These are phyloP conservation scores for Saururus chinensis DNA, from an alignment of 164 flowering plant species.

Conservation along the genomic window DNA sequence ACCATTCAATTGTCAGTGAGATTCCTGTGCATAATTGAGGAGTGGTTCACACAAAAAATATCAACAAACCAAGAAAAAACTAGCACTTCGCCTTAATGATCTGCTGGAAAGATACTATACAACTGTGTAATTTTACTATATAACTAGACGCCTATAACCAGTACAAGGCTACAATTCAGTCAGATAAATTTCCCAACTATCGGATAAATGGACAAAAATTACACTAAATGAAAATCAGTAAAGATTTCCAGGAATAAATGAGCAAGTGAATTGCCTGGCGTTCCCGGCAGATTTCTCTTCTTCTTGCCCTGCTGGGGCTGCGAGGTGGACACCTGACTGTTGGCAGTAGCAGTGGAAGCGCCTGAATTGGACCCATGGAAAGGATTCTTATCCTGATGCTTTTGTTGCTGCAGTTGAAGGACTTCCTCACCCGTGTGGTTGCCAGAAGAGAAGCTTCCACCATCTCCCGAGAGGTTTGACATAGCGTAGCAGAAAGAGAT, in stretches of 20 bases:
- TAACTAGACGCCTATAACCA: too few species aligned
- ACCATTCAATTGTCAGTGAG: too few species aligned
- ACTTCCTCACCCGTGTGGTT: constrained; percentile 35
- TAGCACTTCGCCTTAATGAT: too few species aligned
- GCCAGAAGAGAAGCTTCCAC: constrained; percentile 66
- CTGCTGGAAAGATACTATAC: too few species aligned
- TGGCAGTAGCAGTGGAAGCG: constrained; percentile 14
- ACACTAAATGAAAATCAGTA: neutral
- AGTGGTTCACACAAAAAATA: too few species aligned
- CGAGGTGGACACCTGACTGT: constrained; percentile 33
- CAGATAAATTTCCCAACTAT: too few species aligned
- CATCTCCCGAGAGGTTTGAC: constrained; percentile 69
- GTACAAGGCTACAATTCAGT: too few species aligned
- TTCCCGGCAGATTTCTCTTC: constrained; percentile 82
- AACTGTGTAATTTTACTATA: too few species aligned
- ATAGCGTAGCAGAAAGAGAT: constrained; percentile 13
- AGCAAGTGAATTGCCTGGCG: constrained; percentile 51
- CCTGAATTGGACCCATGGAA: constrained; percentile 22
- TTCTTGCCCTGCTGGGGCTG: constrained; percentile 38
- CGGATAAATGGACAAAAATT: too few species aligned
- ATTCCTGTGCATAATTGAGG: too few species aligned
- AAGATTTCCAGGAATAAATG: too few species aligned
- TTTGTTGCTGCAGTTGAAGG: constrained; percentile 19
- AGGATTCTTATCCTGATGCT: constrained; percentile 13
- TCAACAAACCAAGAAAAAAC: too few species aligned